Base-by-base conservation (phyloP, 2,329 filamentous ascomycete species). In the Clonostachys rhizophaga region DNA sequence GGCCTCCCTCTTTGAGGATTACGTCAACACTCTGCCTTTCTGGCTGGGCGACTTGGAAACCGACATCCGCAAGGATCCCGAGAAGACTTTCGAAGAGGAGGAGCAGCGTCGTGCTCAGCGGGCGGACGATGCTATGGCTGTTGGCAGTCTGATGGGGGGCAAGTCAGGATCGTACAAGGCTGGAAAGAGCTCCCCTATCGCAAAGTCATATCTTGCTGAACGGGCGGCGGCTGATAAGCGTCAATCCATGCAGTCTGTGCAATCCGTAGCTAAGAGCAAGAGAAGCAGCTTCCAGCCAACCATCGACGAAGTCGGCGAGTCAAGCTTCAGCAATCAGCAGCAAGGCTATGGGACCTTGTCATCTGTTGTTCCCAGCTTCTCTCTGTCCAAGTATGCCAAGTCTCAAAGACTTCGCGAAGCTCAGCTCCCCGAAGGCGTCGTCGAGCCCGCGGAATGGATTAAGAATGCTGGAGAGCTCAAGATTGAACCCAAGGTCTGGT, bases 401-500 rank as follows among this genome's bases (percentile, higher is more conserved):
- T 72, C 76, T 42, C 75, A 75, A 56, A 72, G 78, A 47, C 72
- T 77, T 42, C 58, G 55, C 17, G 65, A 67, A 30, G 69, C 71
- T 30, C 69, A 76, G 45, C 75, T 97, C 4, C 94, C 94, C 1
- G 87, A 91, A 24, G 94, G 94, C 34, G 89, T 99, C n/a, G 81
- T 81, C 18, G 84, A 95, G 61, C 94, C 94, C 2, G 82, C 79
- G 9, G 78, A 83, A 54, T 95, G 92, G 84, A 89, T 99, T 75
- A 99, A 99, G 73, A 95, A 99, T 67, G 81, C 87, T 34, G 92
- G 94, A 4, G 88, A 91, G 35, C 79, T 97, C 54, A 87, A 91
- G 62, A 90, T 99, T 48, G 94, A 99, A 71, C 91, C 90, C 51
- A 99, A 99, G 69, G 92, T 99, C 33, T 99, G 94, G 92, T 84